Base-by-base conservation (phyloP, 768 basidiomycete species). In the Neoboletus magnificus region DNA sequence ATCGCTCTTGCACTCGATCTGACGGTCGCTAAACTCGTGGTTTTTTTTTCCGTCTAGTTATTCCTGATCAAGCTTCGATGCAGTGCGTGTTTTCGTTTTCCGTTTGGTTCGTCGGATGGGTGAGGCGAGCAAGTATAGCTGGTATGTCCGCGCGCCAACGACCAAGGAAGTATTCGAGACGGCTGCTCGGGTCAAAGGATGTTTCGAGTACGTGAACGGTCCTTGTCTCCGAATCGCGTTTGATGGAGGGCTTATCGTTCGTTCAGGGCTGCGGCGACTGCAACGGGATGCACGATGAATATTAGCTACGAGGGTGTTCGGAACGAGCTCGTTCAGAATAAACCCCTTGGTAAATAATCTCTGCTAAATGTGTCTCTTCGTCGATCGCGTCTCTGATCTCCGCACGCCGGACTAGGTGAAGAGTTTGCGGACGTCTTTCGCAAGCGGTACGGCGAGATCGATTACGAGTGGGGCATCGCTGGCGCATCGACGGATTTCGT, bases 401-500 rank as follows among this genome's bases (percentile, higher is more conserved):
- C 12, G 29, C 8, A 6, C 15, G 1, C 27, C 47, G 49, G 36
- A 36, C 13, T 50, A 90, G 89, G 82, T 4, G 77, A 79, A 22
- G 86, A 87, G 65, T 83, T 89, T 45, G 79, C 80, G 3, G 78
- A 80, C 41, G 75, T 88, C 20, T 77, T 82, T 39, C 68, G 79
- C 22, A 83, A 80, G 52, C 81, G 80, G 56, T 86, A 83, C 52
- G 87, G 85, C 0, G 69, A 71, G 6, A 74, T 86, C 46, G 82
- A 85, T 64, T 80, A 83, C 58, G 77, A 78, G 56, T 84, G 81
- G 76, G 84, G 88, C 36, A 86, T 86, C 61, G 71, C 73, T n/a
- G 77, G 80, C 50, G 90, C 87, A 5, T 91, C 89, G 11, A 92
- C 90, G 1, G 90, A 92, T 67, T 93, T 93, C 58, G 90, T 91